phyloP scores from a whole-genome alignment of 2,329 filamentous ascomycete species.

The Aspergillus quadricinctus region DNA sequence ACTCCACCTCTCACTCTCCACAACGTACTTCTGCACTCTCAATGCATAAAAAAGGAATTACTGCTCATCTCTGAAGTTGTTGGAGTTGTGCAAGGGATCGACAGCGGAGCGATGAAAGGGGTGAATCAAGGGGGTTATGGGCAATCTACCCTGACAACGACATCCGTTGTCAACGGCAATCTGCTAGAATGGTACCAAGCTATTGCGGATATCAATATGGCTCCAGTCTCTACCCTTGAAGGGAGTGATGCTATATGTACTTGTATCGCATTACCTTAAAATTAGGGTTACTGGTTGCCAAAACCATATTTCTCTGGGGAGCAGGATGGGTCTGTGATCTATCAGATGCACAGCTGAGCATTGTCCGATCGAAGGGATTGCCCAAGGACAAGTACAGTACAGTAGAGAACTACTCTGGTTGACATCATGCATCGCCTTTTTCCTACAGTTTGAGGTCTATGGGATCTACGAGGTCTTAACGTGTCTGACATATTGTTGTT shows the following conservation, averaged over 20 bases:
- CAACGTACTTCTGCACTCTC: not conserved
- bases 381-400: not conserved
- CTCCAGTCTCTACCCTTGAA: not conserved
- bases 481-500: too few relatives aligned
- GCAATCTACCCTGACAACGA: not conserved
- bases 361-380: not conserved
- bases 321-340: not conserved
- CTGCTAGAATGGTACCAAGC: not conserved
- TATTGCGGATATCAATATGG: not conserved
- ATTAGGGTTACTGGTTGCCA: not conserved
- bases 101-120: conserved; percentile 3
- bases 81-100: conserved; percentile 4
- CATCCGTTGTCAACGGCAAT: not conserved
- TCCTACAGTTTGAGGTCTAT: not conserved
- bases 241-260: not conserved
- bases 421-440: not conserved
- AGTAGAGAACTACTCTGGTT: not conserved
- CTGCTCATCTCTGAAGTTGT: not conserved
- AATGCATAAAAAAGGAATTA: not conserved
- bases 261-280: not conserved
- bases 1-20: not conserved
- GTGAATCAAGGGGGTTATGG: conserved; percentile 7
- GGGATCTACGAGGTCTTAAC: not conserved
- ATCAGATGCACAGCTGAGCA: not conserved
- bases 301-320: not conserved